Percentiles rank a stretch among this genome's conserved stretches.
Evolutionary conservation across 768 basidiomycete species (phyloP).

Genomic region (Gloeopeniophorella convolvens): DNA sequence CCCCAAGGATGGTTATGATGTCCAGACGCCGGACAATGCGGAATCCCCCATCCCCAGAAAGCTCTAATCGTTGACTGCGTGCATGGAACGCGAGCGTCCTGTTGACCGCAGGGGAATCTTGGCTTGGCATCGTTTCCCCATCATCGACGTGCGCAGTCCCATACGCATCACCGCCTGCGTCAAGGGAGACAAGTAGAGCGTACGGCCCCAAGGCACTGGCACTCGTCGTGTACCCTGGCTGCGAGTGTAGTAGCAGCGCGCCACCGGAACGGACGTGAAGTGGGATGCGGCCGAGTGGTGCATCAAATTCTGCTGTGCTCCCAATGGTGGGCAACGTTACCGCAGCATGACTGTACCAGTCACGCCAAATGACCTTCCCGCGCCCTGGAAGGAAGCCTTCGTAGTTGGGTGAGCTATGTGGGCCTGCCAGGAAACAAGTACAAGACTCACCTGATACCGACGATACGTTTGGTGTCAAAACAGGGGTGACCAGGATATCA

Average conservation of each 20-base stretch:
- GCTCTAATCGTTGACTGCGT: conserved; percentile 29
- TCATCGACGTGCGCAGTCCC: conserved; percentile 68
- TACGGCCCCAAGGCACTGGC: conserved; percentile 61
- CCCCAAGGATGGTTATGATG: conserved; percentile 54
- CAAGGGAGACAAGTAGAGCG: conserved; percentile 53
- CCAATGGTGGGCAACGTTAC: conserved; percentile 35
- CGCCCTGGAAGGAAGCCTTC: conserved; percentile 61
- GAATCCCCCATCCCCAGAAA: conserved; percentile 37
- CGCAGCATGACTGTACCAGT: conserved; percentile 64
- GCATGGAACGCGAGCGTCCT: conserved; percentile 42
- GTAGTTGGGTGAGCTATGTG: not conserved
- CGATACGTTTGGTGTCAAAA: conserved; percentile 59
- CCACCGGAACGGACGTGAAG: conserved; percentile 69
- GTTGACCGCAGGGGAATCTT: conserved; percentile 38
- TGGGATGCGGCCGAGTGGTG: conserved; percentile 69
- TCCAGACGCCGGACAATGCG: conserved; percentile 41
- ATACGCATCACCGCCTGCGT: conserved; percentile 40
- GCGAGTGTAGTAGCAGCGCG: conserved; percentile 53
- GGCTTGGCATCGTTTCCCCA: conserved; percentile 45
- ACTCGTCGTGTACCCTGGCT: conserved; percentile 60
- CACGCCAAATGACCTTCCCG: conserved; percentile 55
- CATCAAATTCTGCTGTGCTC: conserved; percentile 44
- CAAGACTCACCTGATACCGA: conserved; percentile 51
- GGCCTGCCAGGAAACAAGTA: not conserved
- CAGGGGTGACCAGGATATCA: conserved; percentile 71